These are phyloP conservation scores for Cutaneotrichosporon sp. DNA, from an alignment of 1,284 basidiomycete genomes.

Conservation along the genomic window DNA sequence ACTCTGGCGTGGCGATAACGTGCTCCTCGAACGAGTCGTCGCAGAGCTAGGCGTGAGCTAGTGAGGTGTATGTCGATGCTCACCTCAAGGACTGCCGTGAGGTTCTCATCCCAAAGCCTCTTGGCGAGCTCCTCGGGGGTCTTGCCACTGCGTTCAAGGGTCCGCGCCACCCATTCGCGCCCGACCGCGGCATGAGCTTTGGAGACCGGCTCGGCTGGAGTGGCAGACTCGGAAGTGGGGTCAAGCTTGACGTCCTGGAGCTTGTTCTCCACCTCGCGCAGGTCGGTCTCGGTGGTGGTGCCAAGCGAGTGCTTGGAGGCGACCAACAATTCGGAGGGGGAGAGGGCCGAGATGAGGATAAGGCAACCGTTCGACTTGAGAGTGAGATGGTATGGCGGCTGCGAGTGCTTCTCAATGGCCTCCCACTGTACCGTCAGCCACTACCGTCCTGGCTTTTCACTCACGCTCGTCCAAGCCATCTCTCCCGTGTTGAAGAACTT, in stretches of 20 bases:
- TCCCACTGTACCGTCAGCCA: constrained; percentile 66
- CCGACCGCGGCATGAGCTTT: constrained; percentile 50
- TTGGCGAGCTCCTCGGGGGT: constrained; percentile 73
- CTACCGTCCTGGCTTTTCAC: constrained; percentile 37
- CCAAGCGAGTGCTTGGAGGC: constrained; percentile 93
- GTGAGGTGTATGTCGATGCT: constrained; percentile 28
- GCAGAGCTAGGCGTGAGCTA: constrained; percentile 67
- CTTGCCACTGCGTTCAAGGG: constrained; percentile 66
- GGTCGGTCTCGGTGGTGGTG: constrained; percentile 42
- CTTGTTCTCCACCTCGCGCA: constrained; percentile 9
- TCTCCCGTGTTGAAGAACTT: constrained; percentile 99
- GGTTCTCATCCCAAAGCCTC: constrained; percentile 75
- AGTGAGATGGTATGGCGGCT: constrained; percentile 81
- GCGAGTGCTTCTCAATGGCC: constrained; percentile 69
- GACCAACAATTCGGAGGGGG: constrained; percentile 71
- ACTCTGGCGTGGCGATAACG: constrained; percentile 77
- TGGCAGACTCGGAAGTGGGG: constrained; percentile 18
- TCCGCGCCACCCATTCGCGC: constrained; percentile 71
- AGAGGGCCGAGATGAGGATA: constrained; percentile 90
- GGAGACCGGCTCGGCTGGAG: constrained; percentile 32
- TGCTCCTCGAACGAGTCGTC: constrained; percentile 99
- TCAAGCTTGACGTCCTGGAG: constrained; percentile 18
- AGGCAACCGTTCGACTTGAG: constrained; percentile 98
- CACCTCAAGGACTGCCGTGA: constrained; percentile 91
- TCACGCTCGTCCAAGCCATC: constrained; percentile 88